Percentiles rank a stretch among this genome's conserved stretches.
Conservation (phyloP, 306 rosid species). For the Dicorynia guianensis region DNA sequence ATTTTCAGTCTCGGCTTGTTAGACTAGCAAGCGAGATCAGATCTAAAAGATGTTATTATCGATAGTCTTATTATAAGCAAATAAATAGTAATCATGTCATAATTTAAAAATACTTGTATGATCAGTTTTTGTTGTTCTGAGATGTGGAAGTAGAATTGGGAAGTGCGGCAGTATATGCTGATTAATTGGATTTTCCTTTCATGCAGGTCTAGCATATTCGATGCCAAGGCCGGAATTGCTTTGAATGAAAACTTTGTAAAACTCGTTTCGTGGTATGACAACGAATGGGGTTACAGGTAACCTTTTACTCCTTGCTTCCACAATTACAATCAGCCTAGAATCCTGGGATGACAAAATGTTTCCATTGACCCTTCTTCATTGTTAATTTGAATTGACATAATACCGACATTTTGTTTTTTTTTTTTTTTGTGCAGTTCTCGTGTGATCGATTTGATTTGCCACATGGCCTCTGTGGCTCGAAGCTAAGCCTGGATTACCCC, state of each 20-base stretch:
- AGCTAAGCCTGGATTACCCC: conserved; percentile 35
- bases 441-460: conserved; percentile 83
- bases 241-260: conserved; percentile 78
- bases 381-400: not conserved
- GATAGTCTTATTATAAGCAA: not conserved
- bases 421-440: conserved; percentile 69
- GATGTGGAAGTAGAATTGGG: too few species aligned
- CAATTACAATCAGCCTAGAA: not conserved
- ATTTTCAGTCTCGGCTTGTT: not conserved
- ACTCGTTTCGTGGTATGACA: conserved; percentile 91
- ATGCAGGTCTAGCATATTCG: conserved; percentile 95
- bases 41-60: not conserved
- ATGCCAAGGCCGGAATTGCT: conserved; percentile 97
- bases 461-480: conserved; percentile 68
- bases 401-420: not conserved
- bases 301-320: not conserved
- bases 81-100: not conserved
- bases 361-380: not conserved
- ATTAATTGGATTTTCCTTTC: conserved; percentile 9
- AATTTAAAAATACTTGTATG: not conserved
- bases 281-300: conserved; percentile 96
- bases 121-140: not conserved
- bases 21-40: not conserved
- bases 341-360: not conserved
- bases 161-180: not conserved